These are phyloP conservation scores for Lanmaoa rubissima DNA, from an alignment of 768 basidiomycete species.

Conservation along the genomic window DNA sequence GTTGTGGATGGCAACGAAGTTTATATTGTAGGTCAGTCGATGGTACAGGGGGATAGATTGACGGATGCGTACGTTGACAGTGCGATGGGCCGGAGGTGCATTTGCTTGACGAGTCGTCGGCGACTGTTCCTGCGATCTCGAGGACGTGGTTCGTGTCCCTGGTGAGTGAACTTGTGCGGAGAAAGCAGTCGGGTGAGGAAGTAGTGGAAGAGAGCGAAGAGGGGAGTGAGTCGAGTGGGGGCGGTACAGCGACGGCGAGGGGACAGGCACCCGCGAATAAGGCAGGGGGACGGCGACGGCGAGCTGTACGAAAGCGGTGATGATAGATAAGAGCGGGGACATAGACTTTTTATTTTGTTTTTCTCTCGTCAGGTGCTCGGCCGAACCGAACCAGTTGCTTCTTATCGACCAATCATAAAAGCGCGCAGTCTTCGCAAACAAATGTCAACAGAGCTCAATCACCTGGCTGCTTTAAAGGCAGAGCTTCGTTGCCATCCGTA, in stretches of 20 bases:
- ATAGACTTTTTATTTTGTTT: slow-evolving; percentile 8
- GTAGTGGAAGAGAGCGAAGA: slow-evolving; percentile 37
- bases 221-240: slow-evolving; percentile 45
- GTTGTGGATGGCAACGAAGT: slow-evolving; percentile 75
- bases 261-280: slow-evolving; percentile 43
- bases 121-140: slow-evolving; percentile 51
- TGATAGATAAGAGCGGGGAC: slow-evolving; percentile 11
- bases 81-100: slow-evolving; percentile 59
- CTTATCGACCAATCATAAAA: slow-evolving; percentile 34
- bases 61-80: slow-evolving; percentile 36
- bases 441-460: slow-evolving; percentile 21
- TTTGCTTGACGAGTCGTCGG: slow-evolving; percentile 57
- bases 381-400: neutral
- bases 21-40: slow-evolving; percentile 59
- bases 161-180: slow-evolving; percentile 24
- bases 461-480: slow-evolving; percentile 25
- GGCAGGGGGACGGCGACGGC: slow-evolving; percentile 65
- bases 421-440: slow-evolving; percentile 17
- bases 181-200: slow-evolving; percentile 22
- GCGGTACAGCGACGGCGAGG: slow-evolving; percentile 37
- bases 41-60: slow-evolving; percentile 7
- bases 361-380: neutral
- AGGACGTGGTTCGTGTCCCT: slow-evolving; percentile 72
- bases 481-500: neutral
- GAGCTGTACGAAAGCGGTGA: slow-evolving; percentile 47